phyloP scores from a whole-genome alignment of 2,329 filamentous ascomycete genomes.

The Phialemonium atrogriseum region DNA sequence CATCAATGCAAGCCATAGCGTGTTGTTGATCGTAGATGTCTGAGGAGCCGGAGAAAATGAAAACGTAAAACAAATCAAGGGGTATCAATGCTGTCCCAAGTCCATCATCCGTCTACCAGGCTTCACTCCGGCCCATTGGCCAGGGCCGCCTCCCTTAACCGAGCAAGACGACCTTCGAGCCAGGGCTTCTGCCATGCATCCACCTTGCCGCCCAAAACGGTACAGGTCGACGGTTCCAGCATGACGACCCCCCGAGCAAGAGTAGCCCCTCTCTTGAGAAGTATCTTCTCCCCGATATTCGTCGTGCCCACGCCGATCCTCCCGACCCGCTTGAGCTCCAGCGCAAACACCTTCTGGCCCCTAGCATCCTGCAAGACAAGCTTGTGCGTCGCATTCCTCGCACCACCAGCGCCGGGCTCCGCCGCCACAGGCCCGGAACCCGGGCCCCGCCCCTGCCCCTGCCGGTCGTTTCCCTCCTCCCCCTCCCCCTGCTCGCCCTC shows the following conservation, averaged over 20 bases:
- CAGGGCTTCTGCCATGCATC: constrained; percentile 73
- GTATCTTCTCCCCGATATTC: constrained; percentile 71
- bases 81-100: no score
- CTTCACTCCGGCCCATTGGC: constrained; percentile 13
- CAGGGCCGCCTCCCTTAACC: constrained; percentile 54
- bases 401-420: background rate
- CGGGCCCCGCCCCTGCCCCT: background rate
- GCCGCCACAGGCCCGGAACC: constrained; percentile 5
- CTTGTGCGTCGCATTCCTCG: constrained; percentile 58
- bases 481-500: constrained; percentile 40
- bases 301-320: constrained; percentile 57
- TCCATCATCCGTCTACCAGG: background rate
- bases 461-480: constrained; percentile 17
- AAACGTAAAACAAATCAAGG: no score
- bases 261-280: constrained; percentile 56
- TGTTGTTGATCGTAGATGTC: background rate
- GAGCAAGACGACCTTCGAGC: constrained; percentile 61
- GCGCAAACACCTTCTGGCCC: constrained; percentile 59
- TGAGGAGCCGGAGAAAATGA: no score
- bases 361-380: constrained; percentile 73
- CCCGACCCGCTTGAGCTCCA: constrained; percentile 63
- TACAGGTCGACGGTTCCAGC: constrained; percentile 59
- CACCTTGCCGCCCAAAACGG: constrained; percentile 81
- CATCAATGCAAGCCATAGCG: background rate
- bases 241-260: constrained; percentile 73